phyloP scores from a whole-genome alignment of 1,139 yeast species.

The Debaryomycetaceae sp. region DNA sequence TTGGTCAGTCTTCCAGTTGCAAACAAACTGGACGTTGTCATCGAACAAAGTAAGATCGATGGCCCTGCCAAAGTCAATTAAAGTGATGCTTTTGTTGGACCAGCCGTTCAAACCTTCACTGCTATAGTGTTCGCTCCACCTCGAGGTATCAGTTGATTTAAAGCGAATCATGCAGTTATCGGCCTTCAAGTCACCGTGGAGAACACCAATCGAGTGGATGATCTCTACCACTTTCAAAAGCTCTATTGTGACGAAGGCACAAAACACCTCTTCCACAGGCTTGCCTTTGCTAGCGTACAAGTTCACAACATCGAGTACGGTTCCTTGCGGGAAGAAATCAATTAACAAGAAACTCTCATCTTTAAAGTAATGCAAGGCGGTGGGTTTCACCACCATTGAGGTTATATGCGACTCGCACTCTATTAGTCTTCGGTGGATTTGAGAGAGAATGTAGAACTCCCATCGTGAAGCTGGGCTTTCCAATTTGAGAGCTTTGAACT shows the following conservation, averaged over 20 bases:
- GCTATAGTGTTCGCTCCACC: slow-evolving; percentile 24
- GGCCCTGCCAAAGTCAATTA: slow-evolving; percentile 84
- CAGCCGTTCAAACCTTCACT: slow-evolving; percentile 42
- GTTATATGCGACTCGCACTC: slow-evolving; percentile 9
- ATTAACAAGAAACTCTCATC: slow-evolving; percentile 77
- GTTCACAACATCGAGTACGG: slow-evolving; percentile 71
- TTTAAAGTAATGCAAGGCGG: slow-evolving; percentile 51
- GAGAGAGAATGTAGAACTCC: slow-evolving; percentile 75
- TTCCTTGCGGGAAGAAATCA: slow-evolving; percentile 72
- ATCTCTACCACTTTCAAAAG: slow-evolving; percentile 57
- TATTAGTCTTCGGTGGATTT: slow-evolving; percentile 42
- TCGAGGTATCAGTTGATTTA: slow-evolving; percentile 13
- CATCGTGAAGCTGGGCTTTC: slow-evolving; percentile 71
- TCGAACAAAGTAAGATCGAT: slow-evolving; percentile 62
- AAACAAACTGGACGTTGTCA: slow-evolving; percentile 49
- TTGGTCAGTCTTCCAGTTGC: slow-evolving; percentile 62
- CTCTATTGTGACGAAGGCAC: slow-evolving; percentile 62
- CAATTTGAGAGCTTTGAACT: slow-evolving; percentile 65
- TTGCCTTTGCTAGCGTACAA: slow-evolving; percentile 28
- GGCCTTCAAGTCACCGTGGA: slow-evolving; percentile 86
- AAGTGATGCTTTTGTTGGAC: slow-evolving; percentile 53
- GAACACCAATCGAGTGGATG: slow-evolving; percentile 60
- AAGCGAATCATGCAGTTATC: slow-evolving; percentile 82
- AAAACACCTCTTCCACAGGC: slow-evolving; percentile 57
- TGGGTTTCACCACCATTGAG: slow-evolving; percentile 36